Evolutionary conservation across 345 rosid species (phyloP), one percentile per base, ranked within the genome.

Genomic region (Citrus cavaleriei): DNA sequence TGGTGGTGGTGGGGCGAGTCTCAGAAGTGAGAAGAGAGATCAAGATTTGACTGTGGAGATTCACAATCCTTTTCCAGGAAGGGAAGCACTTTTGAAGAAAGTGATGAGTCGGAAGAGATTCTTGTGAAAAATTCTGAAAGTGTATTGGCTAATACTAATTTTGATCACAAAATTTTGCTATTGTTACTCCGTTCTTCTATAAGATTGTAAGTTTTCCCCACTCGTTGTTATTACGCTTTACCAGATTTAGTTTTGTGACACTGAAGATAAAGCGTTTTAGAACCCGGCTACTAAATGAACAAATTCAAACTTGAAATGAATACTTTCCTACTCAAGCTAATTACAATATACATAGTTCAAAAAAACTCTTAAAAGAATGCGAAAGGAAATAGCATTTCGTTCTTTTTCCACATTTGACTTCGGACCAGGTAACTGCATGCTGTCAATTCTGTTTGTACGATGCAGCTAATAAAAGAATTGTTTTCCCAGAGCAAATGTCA

Each of bases 21-120:
- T 42, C 4, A 21, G 6, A 3, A 67, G 49, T 7, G 51, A 35
- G 46, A 67, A 21, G 51, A 67, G 28, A 6, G 49, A 71, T 51
- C 70, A 72, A 68, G 83, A 81, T 72, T 12, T 38, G 77, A 82
- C 70, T 76, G 75, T 22, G 21, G 79, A 84, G 85, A 71, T 76
- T 58, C 62, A 42, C 24, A 91, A 79, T 66, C 93, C 89, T 42
- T 91, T 92, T 72, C 95, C 95, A n/a, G 97, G 97, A 55, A 92
- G 95, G 24, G 86, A 91, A 67, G 78, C 82, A 77, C 77, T 89
- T 38, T 82, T 89, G 77, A 89, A 84, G 80, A 88, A 87, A 77
- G 91, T 81, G 61, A 81, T 80, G 55, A 73, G 74, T 77, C 79
- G 86, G 68, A 78, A 42, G 16, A 78, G 65, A 68, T 34, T 73